Evolutionary conservation across 306 rosid genomes (phyloP), one percentile per base, ranked within the genome.

Genomic region (Cicer cuneatum): DNA sequence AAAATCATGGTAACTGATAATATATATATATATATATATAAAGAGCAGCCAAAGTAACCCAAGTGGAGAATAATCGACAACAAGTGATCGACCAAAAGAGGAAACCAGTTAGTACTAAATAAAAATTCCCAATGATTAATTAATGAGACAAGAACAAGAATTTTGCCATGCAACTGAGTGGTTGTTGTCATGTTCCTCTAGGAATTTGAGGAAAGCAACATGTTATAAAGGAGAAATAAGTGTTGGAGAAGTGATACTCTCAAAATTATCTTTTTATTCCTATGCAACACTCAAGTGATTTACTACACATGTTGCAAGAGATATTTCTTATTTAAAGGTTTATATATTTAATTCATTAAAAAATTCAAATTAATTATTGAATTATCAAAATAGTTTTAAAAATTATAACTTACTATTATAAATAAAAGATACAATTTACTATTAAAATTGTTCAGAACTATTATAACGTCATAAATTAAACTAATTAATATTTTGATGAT

Each of bases 51-150:
- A 82, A 86, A 86, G 84, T 86, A 83, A 67, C 5, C 5, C 40
- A 57, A 68, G 45, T 49, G 49, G 75, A 77, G 82, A 84, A 82
- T 78, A 29, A 3, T 29, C 33, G 33, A 29, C 81, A 74, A 13
- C 21, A 52, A 76, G 78, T 65, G 33, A 24, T 24, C 33, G 83
- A 72, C 70, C 63, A 60, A 70, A 84, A 82, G 53, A 74, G 75
- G 83, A 43, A 82, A 75, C 58, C 73, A 39, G 62, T 38, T 49
- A 60, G 60, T 29, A 29, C 33, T 62, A n/a, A 71, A 16, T 74
- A 47, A 80, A 81, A 76, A 80, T 84, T 74, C 76, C 83, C 82
- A 79, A 81, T 86, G 87, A 85, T 86, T 85, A 83, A 77, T 78
- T 29, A 29, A 29, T 29, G 33, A 29, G 33, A 29, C 33, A 29